Percentiles rank a stretch among this genome's conserved stretches.
Evolutionary conservation across 441 rosid genomes (phyloP).

Genomic region (Gossypium schwendimanii): DNA sequence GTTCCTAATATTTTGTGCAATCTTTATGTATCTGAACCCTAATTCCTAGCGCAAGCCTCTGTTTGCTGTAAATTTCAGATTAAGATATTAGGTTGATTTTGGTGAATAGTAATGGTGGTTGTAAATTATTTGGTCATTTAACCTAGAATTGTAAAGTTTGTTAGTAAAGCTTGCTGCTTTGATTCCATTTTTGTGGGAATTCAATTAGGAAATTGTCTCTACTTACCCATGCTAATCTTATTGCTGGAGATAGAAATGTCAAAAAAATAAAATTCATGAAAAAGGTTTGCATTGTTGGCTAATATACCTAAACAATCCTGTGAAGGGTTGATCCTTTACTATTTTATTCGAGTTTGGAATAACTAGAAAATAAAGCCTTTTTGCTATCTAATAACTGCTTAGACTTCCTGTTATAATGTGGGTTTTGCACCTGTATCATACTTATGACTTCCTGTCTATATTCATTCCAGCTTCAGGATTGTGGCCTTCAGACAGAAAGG

Average conservation of each 20-base stretch:
- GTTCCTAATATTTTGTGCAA: not conserved
- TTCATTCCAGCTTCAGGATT: conserved; percentile 48
- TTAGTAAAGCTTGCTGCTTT: not conserved
- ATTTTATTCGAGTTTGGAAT: not conserved
- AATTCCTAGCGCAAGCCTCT: not conserved
- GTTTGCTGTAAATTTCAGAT: not conserved
- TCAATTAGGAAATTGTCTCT: not conserved
- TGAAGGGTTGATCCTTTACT: not conserved
- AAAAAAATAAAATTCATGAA: not conserved
- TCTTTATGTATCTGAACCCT: not conserved
- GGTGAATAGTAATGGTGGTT: not conserved
- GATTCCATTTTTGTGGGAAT: not conserved
- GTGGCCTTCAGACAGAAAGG: conserved; percentile 52
- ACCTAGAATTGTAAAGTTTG: not conserved
- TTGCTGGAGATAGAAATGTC: not conserved
- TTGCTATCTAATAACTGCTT: not conserved
- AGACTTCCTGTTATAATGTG: not conserved
- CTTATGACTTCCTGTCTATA: not conserved
- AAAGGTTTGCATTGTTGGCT: not conserved
- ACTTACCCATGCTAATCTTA: not conserved
- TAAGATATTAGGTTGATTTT: not conserved
- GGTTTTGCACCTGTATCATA: not conserved
- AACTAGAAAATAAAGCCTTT: not conserved
- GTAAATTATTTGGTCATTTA: not conserved
- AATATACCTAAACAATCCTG: not conserved